phyloP scores from a whole-genome alignment of 257 asterid species.

The Solanum habrochaites region DNA sequence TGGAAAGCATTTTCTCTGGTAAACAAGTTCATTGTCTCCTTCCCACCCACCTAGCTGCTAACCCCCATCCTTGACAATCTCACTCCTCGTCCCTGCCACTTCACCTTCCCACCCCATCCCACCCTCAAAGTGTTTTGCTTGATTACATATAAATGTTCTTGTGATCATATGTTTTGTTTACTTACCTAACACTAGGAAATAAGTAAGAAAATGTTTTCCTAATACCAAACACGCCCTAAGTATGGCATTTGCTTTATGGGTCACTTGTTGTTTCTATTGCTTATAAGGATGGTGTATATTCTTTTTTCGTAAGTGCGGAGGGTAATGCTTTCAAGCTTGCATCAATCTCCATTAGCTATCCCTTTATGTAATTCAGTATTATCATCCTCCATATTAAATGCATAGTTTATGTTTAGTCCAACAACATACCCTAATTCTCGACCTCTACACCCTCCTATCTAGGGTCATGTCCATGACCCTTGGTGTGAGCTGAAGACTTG shows the following conservation, averaged over 20 bases:
- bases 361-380: not conserved
- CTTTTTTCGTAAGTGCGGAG: not conserved
- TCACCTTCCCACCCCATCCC: not conserved
- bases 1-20: not conserved
- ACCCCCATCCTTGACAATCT: not conserved
- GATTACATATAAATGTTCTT: not conserved
- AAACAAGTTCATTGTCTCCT: not conserved
- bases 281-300: not conserved
- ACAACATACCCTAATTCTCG: not conserved
- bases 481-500: not conserved
- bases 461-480: not conserved
- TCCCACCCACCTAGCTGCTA: not conserved
- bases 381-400: not conserved
- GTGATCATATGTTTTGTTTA: not conserved
- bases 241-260: not conserved
- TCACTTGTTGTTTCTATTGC: not conserved
- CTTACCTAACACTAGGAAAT: not conserved
- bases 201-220: not conserved
- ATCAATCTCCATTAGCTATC: not conserved
- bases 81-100: not conserved
- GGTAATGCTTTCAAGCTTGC: not conserved
- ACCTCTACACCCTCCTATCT: not conserved
- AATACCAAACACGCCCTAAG: not conserved
- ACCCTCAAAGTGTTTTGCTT: not conserved
- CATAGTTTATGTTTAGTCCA: not conserved